Base-by-base conservation (phyloP, 2,329 filamentous ascomycete species). In the Polychaeton citri region DNA sequence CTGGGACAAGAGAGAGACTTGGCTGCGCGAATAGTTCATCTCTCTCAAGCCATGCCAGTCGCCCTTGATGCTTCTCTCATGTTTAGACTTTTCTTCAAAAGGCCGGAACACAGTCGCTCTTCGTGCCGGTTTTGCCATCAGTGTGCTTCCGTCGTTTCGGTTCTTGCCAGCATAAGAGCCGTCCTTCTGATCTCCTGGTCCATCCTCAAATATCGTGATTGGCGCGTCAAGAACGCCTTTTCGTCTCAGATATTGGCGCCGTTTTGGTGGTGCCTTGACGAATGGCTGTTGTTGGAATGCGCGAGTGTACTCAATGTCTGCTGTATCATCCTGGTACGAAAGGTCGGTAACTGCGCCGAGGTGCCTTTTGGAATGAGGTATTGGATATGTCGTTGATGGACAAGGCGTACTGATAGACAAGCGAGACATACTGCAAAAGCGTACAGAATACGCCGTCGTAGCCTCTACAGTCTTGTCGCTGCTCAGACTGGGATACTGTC, bases 171-270 rank as follows among this genome's bases (percentile, higher is more conserved):
- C 35, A 4, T 38, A 35, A 21, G 41, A 19, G 21, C 32, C 33
- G 35, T 43, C 18, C 36, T 52, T 48, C 32, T 46, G 37, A 16
- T 50, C 45, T 39, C 54, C 51, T 21, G 36, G 20, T n/a, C 51
- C 46, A 39, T 58, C 53, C 36, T 57, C 53, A 36, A 54, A 57
- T 19, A 59, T 51, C 9, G 45, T 49, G 10, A 51, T 38, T 3
- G 40, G 43, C 24, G 41, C 42, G 4, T 40, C 35, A 24, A 43
- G 45, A 32, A 41, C 47, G 19, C 42, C 37, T 19, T 44, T 46
- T 8, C 43, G 39, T 21, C 18, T 19, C 33, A 53, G 41, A 31
- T 40, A 46, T 13, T 44, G 46, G 32, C 39, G 38, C 38, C 45
- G 34, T 45, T 41, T 43, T 6, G 52, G 52, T 28, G 45, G 43